A percentile compares a stretch with the other conserved stretches of the same genome.
phyloP scores from a whole-genome alignment of 208 protist species.

The Crithidia mellificae region DNA sequence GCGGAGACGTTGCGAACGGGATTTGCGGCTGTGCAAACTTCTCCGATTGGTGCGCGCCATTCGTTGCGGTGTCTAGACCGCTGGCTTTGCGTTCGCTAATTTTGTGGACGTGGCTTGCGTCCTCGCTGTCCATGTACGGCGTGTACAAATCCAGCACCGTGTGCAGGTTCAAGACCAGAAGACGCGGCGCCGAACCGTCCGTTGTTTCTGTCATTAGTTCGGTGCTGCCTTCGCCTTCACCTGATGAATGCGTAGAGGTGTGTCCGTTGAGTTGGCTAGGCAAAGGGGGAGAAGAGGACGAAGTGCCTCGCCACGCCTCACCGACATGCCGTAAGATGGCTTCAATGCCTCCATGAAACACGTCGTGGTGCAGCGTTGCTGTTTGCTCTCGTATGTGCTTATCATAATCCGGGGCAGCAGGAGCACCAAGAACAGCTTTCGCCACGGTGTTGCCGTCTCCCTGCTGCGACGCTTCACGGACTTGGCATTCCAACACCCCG shows the following conservation, averaged over 20 bases:
- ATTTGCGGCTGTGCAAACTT: too few species aligned
- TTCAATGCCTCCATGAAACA: constrained; percentile 11
- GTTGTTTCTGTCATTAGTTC: neutral
- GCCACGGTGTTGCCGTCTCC: too few species aligned
- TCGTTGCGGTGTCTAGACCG: too few species aligned
- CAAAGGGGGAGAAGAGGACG: neutral
- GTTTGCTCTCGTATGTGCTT: too few species aligned
- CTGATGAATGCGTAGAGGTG: too few species aligned
- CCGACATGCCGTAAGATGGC: constrained; percentile 3
- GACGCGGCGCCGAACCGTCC: neutral
- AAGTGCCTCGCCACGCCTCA: neutral
- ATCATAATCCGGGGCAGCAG: too few species aligned
- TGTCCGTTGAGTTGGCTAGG: too few species aligned
- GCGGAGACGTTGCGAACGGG: too few species aligned
- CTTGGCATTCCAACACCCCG: constrained; percentile 9
- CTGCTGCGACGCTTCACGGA: constrained; percentile 14
- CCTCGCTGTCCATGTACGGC: neutral
- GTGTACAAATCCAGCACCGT: constrained; percentile 9
- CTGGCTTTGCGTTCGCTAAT: too few species aligned
- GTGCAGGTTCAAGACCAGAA: constrained; percentile 3
- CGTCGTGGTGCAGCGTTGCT: neutral
- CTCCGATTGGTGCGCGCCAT: too few species aligned
- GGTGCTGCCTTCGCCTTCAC: neutral
- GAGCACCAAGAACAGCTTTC: too few species aligned
- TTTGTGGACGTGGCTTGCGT: neutral